Base-by-base conservation (phyloP, 306 rosid genomes). In the Cucurbita argyrosperma region DNA sequence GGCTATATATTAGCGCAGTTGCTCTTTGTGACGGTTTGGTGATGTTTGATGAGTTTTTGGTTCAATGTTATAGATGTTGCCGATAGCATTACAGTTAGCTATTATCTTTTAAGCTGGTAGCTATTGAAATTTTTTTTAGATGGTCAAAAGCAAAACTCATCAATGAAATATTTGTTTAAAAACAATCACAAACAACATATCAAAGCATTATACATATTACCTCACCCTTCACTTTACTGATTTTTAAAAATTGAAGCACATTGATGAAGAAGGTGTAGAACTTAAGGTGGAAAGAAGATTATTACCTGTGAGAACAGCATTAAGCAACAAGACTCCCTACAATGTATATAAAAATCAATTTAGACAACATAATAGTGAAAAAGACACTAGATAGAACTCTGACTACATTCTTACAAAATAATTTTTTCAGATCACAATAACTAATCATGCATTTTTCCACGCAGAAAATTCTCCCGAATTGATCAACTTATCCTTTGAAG, bases 291-390 rank as follows among this genome's bases (percentile, higher is more conserved):
- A 18, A 21, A 8, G 47, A 26, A 59, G 42, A 61, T 18, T 30
- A 83, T 82, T 85, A 93, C 98, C 98, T 30, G 97, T 89, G 21
- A 94, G 97, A 79, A 89, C 98, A 74, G 97, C 87, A 82, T 94
- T 94, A 79, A 94, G 97, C 82, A 94, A 81, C 76, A 94, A 89
- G 74, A 94, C 96, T 51, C 98, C 98, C 97, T 94, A 76, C 81
- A 87, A 81, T 60, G 53, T 75, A 80, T 60, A 38, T 74, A 7
- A 49, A 16, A 70, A 62, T 21, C 56, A 21, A 56, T 78, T 83
- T 74, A 87, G 79, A 54, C 18, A 60, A 64, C 26, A 19, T 8
- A 38, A 26, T 45, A 50, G 15, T 26, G 64, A 46, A 57, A 65
- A 72, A 21, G 38, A 21, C 21, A 11, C 30, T 9, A 38, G 40